Conservation (phyloP, 768 basidiomycete species). For the Asterophora parasitica region DNA sequence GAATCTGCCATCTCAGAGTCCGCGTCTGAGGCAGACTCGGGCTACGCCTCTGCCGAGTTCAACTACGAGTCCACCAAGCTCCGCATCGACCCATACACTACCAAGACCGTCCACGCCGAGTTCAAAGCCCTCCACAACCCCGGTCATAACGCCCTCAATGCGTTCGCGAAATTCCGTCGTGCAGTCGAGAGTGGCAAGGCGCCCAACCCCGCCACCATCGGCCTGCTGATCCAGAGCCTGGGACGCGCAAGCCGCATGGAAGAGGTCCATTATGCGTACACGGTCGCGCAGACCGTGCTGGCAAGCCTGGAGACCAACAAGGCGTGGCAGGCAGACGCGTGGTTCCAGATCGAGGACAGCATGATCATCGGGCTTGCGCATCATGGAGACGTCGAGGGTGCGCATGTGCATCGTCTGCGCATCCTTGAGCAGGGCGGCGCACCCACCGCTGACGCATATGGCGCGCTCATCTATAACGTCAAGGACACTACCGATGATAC, state of each 20-base stretch:
- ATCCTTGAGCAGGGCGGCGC: conserved; percentile 73
- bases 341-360: conserved; percentile 79
- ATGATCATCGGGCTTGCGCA: conserved; percentile 89
- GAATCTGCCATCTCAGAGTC: conserved; percentile 16
- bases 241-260: conserved; percentile 59
- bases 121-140: conserved; percentile 1
- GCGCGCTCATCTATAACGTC: conserved; percentile 78
- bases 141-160: conserved; percentile 26
- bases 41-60: conserved; percentile 5
- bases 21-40: conserved; percentile 9
- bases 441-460: conserved; percentile 89
- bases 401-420: conserved; percentile 74
- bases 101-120: conserved; percentile 3
- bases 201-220: conserved; percentile 50
- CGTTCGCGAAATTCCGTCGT: conserved; percentile 46
- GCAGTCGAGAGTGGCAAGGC: conserved; percentile 41
- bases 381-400: conserved; percentile 71
- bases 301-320: conserved; percentile 37
- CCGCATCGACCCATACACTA: conserved; percentile 8
- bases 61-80: not conserved
- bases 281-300: conserved; percentile 59
- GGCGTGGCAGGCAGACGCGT: conserved; percentile 48
- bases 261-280: conserved; percentile 64
- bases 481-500: conserved; percentile 97
- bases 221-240: conserved; percentile 60